Conservation (phyloP, 176 grass and related monocot species). For the Carex littledalei region DNA sequence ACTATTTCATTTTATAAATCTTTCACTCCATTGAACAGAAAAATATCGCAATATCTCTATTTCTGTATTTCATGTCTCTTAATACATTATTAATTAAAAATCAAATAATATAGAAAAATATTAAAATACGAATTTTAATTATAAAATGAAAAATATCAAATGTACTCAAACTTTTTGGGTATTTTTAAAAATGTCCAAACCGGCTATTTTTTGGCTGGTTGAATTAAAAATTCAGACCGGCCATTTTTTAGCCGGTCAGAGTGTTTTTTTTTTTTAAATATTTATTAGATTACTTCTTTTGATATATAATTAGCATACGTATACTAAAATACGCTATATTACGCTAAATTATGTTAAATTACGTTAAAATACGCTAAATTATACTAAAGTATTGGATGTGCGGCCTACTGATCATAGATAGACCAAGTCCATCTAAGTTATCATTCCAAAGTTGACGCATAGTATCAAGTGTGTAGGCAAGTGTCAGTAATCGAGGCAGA, state of each 20-base stretch:
- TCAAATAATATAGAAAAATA: not conserved
- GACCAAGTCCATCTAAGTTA: not conserved
- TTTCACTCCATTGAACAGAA: not conserved
- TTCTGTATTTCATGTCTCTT: not conserved
- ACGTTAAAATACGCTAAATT: no score
- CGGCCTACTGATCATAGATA: not conserved
- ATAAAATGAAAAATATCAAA: rapidly evolving
- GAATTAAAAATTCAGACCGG: no score
- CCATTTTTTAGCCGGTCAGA: no score
- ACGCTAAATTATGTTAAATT: no score
- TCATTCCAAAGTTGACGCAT: not conserved
- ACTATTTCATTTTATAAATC: not conserved
- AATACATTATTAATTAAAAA: not conserved
- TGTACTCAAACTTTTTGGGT: no score
- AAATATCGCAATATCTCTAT: not conserved
- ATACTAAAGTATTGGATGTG: no score
- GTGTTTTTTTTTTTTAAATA: no score
- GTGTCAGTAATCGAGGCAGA: not conserved
- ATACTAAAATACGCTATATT: no score
- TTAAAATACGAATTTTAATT: not conserved
- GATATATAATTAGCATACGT: no score
- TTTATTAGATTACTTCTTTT: no score
- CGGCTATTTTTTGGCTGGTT: no score
- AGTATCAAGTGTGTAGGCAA: not conserved
- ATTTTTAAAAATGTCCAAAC: no score